Conservation (phyloP, 768 basidiomycete species). For the Xerocomus potaroensis region DNA sequence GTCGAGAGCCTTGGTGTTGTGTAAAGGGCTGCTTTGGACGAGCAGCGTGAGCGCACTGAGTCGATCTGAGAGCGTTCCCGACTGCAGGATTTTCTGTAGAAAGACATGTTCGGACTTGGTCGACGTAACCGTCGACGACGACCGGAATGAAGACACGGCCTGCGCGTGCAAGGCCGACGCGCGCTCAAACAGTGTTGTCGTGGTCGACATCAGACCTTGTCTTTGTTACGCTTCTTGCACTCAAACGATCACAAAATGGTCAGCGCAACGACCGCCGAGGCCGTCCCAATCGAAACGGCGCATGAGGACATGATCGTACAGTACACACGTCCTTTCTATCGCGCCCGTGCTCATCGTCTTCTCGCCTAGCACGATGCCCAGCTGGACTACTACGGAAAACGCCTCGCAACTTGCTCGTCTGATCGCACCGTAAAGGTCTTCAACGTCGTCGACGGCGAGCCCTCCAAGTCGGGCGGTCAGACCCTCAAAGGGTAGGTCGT, state of each 20-base stretch:
- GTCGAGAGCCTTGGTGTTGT: slow-evolving; percentile 79
- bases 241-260: slow-evolving; percentile 17
- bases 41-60: slow-evolving; percentile 87
- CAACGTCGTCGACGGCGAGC: slow-evolving; percentile 87
- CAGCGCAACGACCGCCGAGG: slow-evolving; percentile 52
- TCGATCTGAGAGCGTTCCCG: slow-evolving; percentile 88
- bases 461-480: slow-evolving; percentile 62
- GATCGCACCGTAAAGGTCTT: slow-evolving; percentile 95
- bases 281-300: slow-evolving; percentile 86
- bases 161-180: slow-evolving; percentile 45
- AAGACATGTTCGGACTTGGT: slow-evolving; percentile 75
- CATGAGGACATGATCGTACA: slow-evolving; percentile 99
- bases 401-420: slow-evolving; percentile 94
- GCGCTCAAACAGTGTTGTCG: slow-evolving; percentile 34
- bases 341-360: neutral
- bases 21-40: slow-evolving; percentile 83
- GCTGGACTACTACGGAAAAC: slow-evolving; percentile 95
- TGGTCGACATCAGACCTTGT: too few species aligned
- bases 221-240: too few species aligned
- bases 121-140: slow-evolving; percentile 40
- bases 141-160: slow-evolving; percentile 44
- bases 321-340: neutral
- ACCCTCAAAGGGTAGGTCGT: slow-evolving; percentile 70
- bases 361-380: slow-evolving; percentile 87
- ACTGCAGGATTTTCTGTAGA: slow-evolving; percentile 77